Evolutionary conservation across 1,284 basidiomycete genomes (phyloP).

Genomic region (Naganishia sp.): DNA sequence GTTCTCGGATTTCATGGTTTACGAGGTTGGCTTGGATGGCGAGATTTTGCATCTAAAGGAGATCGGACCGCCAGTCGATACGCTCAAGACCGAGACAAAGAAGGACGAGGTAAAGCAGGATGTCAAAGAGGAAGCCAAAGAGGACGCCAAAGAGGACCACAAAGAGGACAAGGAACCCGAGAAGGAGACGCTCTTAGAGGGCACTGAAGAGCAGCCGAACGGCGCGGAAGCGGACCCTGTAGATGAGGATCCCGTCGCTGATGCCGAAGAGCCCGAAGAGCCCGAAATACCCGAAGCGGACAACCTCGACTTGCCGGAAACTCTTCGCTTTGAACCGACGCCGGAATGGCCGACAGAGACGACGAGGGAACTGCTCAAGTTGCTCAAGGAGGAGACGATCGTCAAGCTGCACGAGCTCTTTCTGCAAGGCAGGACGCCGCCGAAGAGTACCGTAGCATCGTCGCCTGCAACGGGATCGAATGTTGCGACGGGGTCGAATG

Average conservation of each 20-base stretch:
- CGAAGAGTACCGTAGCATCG: constrained; percentile 41
- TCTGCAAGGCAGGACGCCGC: constrained; percentile 74
- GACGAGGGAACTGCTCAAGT: constrained; percentile 61
- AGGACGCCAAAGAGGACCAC: no score
- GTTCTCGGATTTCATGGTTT: constrained; percentile 92
- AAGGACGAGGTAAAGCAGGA: constrained; percentile 27
- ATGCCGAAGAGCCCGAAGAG: constrained; percentile 26
- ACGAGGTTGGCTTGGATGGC: constrained; percentile 77
- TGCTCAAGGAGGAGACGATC: constrained; percentile 65
- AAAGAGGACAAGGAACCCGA: neutral
- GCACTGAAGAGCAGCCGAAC: constrained; percentile 31
- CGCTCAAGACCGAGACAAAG: constrained; percentile 34
- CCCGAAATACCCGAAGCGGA: constrained; percentile 16
- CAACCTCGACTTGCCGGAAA: constrained; percentile 34
- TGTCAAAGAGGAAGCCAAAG: constrained; percentile 12
- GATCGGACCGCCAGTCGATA: constrained; percentile 67
- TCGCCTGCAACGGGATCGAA: constrained; percentile 62
- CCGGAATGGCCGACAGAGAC: constrained; percentile 68
- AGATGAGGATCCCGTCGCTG: constrained; percentile 10
- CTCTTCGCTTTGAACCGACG: constrained; percentile 43
- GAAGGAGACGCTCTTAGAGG: neutral
- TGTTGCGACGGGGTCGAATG: constrained; percentile 54
- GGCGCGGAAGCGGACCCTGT: constrained; percentile 21
- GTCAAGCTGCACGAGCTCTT: constrained; percentile 69
- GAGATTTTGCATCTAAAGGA: constrained; percentile 76